phyloP scores from a whole-genome alignment of 495 filamentous ascomycete species.

The Tuber calosporum region DNA sequence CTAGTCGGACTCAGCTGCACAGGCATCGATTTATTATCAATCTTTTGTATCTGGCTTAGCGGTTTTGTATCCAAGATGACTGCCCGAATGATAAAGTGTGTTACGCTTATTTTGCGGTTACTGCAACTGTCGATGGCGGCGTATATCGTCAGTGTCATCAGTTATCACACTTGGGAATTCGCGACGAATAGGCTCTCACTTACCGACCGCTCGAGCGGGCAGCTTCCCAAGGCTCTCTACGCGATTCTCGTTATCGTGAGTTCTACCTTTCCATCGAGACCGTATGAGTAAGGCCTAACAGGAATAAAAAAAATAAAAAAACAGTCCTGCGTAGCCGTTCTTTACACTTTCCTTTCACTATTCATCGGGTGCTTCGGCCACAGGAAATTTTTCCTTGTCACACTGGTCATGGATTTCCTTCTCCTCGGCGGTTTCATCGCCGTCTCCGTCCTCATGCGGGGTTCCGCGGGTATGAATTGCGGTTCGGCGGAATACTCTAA shows the following conservation, averaged over 20 bases:
- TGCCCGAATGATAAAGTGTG: constrained; percentile 9
- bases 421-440: constrained; percentile 19
- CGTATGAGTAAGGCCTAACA: constrained; percentile 7
- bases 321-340: constrained; percentile 16
- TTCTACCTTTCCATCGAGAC: not conserved
- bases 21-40: not conserved
- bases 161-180: constrained; percentile 27
- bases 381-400: constrained; percentile 19
- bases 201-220: constrained; percentile 4
- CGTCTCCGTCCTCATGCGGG: constrained; percentile 18
- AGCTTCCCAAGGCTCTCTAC: constrained; percentile 17
- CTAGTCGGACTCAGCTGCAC: not conserved
- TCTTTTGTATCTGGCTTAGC: not conserved
- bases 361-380: constrained; percentile 22
- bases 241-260: constrained; percentile 24
- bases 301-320: too few relatives aligned
- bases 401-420: constrained; percentile 12
- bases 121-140: constrained; percentile 19
- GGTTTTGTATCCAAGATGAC: constrained; percentile 5
- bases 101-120: constrained; percentile 18
- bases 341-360: constrained; percentile 21
- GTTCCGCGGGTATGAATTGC: constrained; percentile 11
- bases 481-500: constrained; percentile 5
- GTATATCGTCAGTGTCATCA: constrained; percentile 24
- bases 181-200: constrained; percentile 8